These are phyloP conservation scores for Dujonia santamariae DNA, from an alignment of 1,139 yeast genomes.

Conservation along the genomic window DNA sequence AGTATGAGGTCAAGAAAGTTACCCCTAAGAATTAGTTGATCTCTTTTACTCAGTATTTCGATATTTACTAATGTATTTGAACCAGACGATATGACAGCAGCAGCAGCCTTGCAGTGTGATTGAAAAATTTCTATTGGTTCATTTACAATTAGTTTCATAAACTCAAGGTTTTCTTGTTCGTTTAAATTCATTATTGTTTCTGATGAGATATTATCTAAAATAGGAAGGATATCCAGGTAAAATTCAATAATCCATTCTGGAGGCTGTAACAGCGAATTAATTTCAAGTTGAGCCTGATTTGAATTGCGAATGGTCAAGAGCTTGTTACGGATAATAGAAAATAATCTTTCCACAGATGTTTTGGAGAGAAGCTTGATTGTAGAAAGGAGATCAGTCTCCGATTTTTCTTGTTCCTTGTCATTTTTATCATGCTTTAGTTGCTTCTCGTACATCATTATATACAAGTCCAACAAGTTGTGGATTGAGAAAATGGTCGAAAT, in stretches of 20 bases:
- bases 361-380: conserved; percentile 2
- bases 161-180: conserved; percentile 26
- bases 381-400: conserved; percentile 2
- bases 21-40: conserved; percentile 43
- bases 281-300: conserved; percentile 41
- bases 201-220: conserved; percentile 43
- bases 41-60: conserved; percentile 22
- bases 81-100: not conserved
- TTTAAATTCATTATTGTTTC: conserved; percentile 38
- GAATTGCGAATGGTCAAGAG: conserved; percentile 39
- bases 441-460: conserved; percentile 66
- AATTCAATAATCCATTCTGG: conserved; percentile 74
- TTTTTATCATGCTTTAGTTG: conserved; percentile 16
- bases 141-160: conserved; percentile 39
- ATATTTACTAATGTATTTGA: conserved; percentile 13
- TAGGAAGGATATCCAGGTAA: conserved; percentile 47
- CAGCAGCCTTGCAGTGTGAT: conserved; percentile 26
- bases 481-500: conserved; percentile 56
- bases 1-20: conserved; percentile 61
- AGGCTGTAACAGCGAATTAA: conserved; percentile 52
- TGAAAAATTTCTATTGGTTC: conserved; percentile 48
- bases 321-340: conserved; percentile 36
- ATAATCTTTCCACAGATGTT: conserved; percentile 21
- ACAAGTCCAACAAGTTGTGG: conserved; percentile 62
- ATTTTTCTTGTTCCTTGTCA: not conserved